A percentile compares a stretch with the other conserved stretches of the same genome.
phyloP scores from a whole-genome alignment of 495 filamentous ascomycete genomes.

The Thozetella sp. region DNA sequence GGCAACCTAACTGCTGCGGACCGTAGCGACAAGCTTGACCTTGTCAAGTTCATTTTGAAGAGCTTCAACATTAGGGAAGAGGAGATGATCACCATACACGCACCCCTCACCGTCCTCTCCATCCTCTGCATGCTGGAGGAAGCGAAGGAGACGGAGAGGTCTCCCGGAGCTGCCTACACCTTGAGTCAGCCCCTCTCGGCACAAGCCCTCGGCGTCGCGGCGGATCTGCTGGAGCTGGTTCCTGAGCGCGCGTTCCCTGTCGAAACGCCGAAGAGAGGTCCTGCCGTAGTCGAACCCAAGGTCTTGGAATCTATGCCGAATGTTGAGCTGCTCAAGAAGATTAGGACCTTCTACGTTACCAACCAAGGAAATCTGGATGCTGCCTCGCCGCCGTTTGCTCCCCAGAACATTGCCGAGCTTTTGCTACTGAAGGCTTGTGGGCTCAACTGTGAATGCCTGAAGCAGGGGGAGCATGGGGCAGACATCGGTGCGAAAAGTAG shows the following conservation, averaged over 20 bases:
- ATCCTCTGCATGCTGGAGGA: slow-evolving; percentile 65
- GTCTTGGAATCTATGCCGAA: slow-evolving; percentile 32
- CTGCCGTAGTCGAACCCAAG: slow-evolving; percentile 21
- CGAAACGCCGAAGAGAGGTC: slow-evolving; percentile 21
- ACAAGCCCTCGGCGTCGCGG: slow-evolving; percentile 53
- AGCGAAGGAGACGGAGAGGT: slow-evolving; percentile 21
- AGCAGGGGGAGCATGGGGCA: slow-evolving; percentile 28
- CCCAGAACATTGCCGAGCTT: slow-evolving; percentile 57
- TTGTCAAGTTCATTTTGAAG: slow-evolving; percentile 79
- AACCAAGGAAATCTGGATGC: slow-evolving; percentile 57
- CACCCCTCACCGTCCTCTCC: slow-evolving; percentile 72
- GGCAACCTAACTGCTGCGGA: slow-evolving; percentile 37
- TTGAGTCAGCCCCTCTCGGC: slow-evolving; percentile 17
- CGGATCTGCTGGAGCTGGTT: slow-evolving; percentile 62
- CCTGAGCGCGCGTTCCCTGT: slow-evolving; percentile 69
- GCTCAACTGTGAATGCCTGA: slow-evolving; percentile 49
- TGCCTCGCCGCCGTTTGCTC: slow-evolving; percentile 55
- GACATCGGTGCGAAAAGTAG: slow-evolving; percentile 42
- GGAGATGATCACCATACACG: slow-evolving; percentile 89
- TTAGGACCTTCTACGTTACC: slow-evolving; percentile 65
- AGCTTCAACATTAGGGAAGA: slow-evolving; percentile 95
- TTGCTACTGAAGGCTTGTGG: slow-evolving; percentile 63
- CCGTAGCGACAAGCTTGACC: slow-evolving; percentile 60
- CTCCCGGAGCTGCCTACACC: background rate
- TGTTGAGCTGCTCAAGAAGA: slow-evolving; percentile 57